Conservation (phyloP, 2,329 filamentous ascomycete genomes). For the Alternaria panax region DNA sequence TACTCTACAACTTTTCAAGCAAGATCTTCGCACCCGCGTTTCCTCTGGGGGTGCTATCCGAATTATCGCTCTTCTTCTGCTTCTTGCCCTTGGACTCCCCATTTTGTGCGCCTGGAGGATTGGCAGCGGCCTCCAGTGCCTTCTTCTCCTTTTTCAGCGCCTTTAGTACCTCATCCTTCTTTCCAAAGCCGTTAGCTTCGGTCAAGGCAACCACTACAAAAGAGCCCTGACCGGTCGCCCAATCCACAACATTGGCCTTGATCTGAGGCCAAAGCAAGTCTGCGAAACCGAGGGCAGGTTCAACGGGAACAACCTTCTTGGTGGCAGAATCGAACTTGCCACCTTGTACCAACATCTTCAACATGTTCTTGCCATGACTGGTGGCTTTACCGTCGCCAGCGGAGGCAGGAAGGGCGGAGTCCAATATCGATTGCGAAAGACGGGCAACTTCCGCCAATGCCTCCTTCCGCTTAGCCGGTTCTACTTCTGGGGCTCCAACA, state of each 20-base stretch:
- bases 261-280: slow-evolving; percentile 83
- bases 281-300: slow-evolving; percentile 82
- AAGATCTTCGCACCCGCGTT: slow-evolving; percentile 59
- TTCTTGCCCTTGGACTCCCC: slow-evolving; percentile 41
- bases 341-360: slow-evolving; percentile 89
- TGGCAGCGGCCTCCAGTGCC: slow-evolving; percentile 71
- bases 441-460: slow-evolving; percentile 72
- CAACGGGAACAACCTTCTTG: slow-evolving; percentile 72
- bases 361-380: slow-evolving; percentile 77
- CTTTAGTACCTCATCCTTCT: slow-evolving; percentile 71
- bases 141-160: slow-evolving; percentile 77
- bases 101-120: slow-evolving; percentile 53
- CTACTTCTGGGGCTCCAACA: slow-evolving; percentile 77
- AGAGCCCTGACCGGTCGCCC: slow-evolving; percentile 85
- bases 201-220: slow-evolving; percentile 85
- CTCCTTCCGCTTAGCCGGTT: slow-evolving; percentile 58
- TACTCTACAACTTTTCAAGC: slow-evolving; percentile 50
- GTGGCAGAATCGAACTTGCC: slow-evolving; percentile 81
- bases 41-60: slow-evolving; percentile 46
- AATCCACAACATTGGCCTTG: slow-evolving; percentile 74
- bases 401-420: slow-evolving; percentile 44
- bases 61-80: slow-evolving; percentile 50
- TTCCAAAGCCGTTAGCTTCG: slow-evolving; percentile 74
- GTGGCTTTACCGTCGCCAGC: slow-evolving; percentile 54
- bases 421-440: slow-evolving; percentile 47